Base-by-base conservation (phyloP, 1,139 yeast genomes). In the Arxiozyma heterogenica region DNA sequence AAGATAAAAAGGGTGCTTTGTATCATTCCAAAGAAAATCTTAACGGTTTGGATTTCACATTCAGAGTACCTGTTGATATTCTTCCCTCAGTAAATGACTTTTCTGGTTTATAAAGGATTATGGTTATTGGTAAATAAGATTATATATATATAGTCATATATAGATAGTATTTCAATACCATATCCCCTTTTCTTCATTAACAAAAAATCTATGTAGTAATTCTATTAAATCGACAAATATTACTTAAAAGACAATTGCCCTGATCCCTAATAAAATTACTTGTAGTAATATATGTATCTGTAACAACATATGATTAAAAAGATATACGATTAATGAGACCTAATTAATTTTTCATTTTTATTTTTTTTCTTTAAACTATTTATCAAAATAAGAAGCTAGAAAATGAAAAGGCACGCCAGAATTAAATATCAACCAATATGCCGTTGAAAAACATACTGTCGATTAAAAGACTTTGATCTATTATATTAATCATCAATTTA, bases 41-140 rank as follows among this genome's bases (percentile, higher is more conserved):
- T 15, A 68, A 64, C 25, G 76, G 76, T 4, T 64, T 61, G 34
- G 72, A 69, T 43, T 73, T 73, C 54, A 58, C 63, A 9, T 68
- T 72, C 43, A 65, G 68, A 50, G 54, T 73, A 4, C 75, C 75
- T 5, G 22, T 73, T 0, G 58, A 60, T 20, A 61, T 72, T 1
- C 53, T 72, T 54, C 68, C 73, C 54, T 56, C 69, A 55, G 61
- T 68, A 54, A 54, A 68, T 53, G 64, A 66, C 61, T 60, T 65
- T 62, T 71, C 69, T 58, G 69, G 74, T 55, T 59, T 75, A 75
- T 58, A 62, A 52, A 22, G 23, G n/a, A 25, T 22, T 22, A 27
- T 21, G 7, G 3, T 41, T n/a, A 23, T 21, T 3, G 21, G n/a
- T 34, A 15, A 34, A 11, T 15, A 34, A 34, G 5, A 30, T 3